Base-by-base conservation (phyloP, 768 basidiomycete species). In the Boletus huronensis region DNA sequence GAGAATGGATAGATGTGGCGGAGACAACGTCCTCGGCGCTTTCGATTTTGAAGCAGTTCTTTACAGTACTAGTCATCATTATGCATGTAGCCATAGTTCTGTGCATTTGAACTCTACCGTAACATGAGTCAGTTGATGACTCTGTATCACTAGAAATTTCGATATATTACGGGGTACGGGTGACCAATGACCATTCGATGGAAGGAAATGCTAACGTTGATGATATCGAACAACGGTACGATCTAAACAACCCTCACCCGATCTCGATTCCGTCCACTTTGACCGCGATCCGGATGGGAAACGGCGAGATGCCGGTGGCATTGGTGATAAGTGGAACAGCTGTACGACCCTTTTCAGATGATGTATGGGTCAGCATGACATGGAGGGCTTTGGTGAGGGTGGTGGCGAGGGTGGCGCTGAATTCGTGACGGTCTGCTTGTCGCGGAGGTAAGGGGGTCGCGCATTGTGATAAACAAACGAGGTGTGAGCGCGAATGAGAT, bases 261-360 rank as follows among this genome's bases (percentile, higher is more conserved):
- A 89, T 74, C 64, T 89, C 87, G 16, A 78, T 66, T 10, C 85
- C 87, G 5, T 84, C 88, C 28, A 91, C 76, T 54, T 77, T 84
- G 46, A 90, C 88, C 5, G 70, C 64, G 35, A 93, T 82, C 56
- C 82, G 81, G 35, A 90, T 78, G 2, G 90, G 90, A 62, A 93
- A 93, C 0, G 90, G 90, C 0, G 90, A 91, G 40, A 92, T 88
- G 5, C 83, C 84, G 28, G 77, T 71, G 4, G 84, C 82, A 53
- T 88, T 83, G n/a, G 87, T 89, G 52, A 93, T 93, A 6, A 83
- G 79, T 4, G 90, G 90, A 8, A 93, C 90, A 0, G 80, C 85
- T 0, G 79, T 75, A 4, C 90, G 81, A 4, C 91, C 91, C 11
- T 76, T 74, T 63, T 90, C 90, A 1, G 90, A 91, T 0, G 90